phyloP scores from a whole-genome alignment of 176 grass and related monocot species.

The Dactylis glomerata region DNA sequence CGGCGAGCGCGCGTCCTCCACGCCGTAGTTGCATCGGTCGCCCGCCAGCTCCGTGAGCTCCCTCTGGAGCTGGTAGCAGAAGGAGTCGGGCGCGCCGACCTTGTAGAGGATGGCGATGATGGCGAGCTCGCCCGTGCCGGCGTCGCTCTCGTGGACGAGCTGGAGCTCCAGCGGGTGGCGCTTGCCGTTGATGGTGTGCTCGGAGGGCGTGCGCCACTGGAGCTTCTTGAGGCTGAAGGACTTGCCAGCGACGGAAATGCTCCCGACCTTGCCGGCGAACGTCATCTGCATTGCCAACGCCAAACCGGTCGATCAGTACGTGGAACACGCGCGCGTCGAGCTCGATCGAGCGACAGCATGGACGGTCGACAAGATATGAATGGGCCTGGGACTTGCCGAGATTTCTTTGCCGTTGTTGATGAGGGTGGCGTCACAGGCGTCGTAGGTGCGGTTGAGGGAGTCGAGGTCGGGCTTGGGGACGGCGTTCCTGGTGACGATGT shows the following conservation, averaged over 20 bases:
- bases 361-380: background rate
- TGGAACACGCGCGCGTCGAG: background rate
- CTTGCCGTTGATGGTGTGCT: constrained; percentile 86
- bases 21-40: background rate
- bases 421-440: constrained; percentile 37
- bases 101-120: constrained; percentile 59
- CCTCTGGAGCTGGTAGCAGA: constrained; percentile 46
- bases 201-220: constrained; percentile 73
- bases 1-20: constrained; percentile 16
- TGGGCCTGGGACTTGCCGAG: background rate
- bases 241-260: constrained; percentile 42
- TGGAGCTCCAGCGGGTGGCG: constrained; percentile 58
- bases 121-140: constrained; percentile 15
- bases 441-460: constrained; percentile 40
- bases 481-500: constrained; percentile 50
- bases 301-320: background rate
- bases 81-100: constrained; percentile 47
- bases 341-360: background rate
- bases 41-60: background rate
- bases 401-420: constrained; percentile 60
- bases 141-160: constrained; percentile 52
- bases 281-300: constrained; percentile 19
- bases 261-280: constrained; percentile 35
- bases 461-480: constrained; percentile 11
- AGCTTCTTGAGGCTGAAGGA: constrained; percentile 37